phyloP scores from a whole-genome alignment of 352 stramenopile genomes.

The Globisporangium irregulare region DNA sequence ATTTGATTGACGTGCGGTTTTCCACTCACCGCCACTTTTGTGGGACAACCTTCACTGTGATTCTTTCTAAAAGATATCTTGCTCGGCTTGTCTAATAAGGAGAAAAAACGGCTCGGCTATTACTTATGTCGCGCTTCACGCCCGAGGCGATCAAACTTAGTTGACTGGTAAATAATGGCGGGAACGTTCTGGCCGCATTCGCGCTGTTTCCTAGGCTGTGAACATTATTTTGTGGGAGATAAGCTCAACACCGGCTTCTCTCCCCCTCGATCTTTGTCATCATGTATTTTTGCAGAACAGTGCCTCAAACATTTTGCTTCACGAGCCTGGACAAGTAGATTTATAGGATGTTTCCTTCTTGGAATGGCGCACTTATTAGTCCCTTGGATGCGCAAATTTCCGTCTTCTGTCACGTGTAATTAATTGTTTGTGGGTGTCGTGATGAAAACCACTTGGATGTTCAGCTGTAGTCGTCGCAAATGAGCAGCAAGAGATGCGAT shows the following conservation, averaged over 20 bases:
- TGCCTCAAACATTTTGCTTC: not conserved
- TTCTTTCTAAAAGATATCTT: not conserved
- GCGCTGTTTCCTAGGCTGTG: not conserved
- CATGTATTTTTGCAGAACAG: not conserved
- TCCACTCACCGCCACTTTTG: not conserved
- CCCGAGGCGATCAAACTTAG: too few species aligned
- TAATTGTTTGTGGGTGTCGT: not conserved
- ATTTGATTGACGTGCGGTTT: not conserved
- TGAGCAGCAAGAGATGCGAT: not conserved
- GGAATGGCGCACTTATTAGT: not conserved
- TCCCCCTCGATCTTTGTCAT: not conserved
- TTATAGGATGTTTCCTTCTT: not conserved
- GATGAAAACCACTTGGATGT: not conserved
- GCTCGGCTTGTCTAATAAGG: not conserved
- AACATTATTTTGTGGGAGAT: not conserved
- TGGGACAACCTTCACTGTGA: not conserved
- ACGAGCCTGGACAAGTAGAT: too few species aligned
- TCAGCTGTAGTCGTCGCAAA: not conserved
- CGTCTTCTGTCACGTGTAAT: not conserved
- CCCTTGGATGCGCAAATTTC: not conserved
- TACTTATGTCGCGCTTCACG: not conserved
- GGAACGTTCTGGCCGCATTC: not conserved
- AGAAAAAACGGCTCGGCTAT: not conserved
- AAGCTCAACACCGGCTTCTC: not conserved
- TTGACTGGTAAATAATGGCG: not conserved